These are phyloP conservation scores for Brettanomyces nanus DNA, from an alignment of 805 yeast species.

Conservation along the genomic window DNA sequence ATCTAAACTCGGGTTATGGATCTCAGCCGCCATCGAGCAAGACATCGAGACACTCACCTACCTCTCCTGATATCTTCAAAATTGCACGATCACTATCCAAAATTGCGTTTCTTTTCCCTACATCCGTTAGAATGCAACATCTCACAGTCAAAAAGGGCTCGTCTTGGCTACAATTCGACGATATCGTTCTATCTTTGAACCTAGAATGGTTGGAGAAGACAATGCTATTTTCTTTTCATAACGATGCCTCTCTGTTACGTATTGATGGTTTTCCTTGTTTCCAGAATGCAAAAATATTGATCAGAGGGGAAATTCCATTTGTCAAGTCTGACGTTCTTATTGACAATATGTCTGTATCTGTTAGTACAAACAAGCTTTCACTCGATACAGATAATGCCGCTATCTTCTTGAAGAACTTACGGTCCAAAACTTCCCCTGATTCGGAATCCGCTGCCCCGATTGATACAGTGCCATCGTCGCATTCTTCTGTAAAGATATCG, in stretches of 20 bases:
- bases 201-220: too few relatives aligned
- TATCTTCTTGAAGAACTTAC: too few relatives aligned
- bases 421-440: too few relatives aligned
- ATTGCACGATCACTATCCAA: neutral
- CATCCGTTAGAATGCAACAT: neutral
- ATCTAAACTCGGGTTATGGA: too few relatives aligned
- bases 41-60: too few relatives aligned
- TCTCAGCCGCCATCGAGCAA: too few relatives aligned
- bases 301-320: neutral
- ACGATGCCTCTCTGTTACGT: neutral
- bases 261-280: neutral
- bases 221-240: neutral
- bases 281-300: neutral
- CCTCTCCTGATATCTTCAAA: too few relatives aligned
- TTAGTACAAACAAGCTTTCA: neutral
- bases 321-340: neutral
- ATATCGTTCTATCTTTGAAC: neutral
- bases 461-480: neutral
- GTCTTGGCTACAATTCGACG: neutral
- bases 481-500: neutral
- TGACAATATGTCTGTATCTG: neutral
- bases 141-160: neutral
- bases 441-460: too few relatives aligned
- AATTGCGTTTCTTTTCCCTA: neutral
- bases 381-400: neutral